phyloP scores from a whole-genome alignment of 2,329 filamentous ascomycete species.

The Colletotrichum godetiae region DNA sequence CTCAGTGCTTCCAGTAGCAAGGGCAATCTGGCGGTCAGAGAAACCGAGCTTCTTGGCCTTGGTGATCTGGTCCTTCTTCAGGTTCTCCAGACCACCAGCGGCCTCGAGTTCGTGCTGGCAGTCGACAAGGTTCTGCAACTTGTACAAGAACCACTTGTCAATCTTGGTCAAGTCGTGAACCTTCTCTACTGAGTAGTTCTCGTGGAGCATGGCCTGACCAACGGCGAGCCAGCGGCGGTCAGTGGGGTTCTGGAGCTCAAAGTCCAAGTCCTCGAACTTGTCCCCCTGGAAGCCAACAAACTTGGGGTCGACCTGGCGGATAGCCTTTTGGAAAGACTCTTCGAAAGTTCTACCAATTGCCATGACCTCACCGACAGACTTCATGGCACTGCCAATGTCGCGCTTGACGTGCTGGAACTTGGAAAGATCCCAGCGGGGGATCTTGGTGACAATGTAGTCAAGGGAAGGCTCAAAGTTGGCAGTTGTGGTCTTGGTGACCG shows the following conservation, averaged over 20 bases:
- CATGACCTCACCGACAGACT: slow-evolving; percentile 99
- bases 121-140: slow-evolving; percentile 96
- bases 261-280: slow-evolving; percentile 92
- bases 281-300: slow-evolving; percentile 96
- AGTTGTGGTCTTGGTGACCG: slow-evolving; percentile 97
- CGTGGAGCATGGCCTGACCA: slow-evolving; percentile 97
- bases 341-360: slow-evolving; percentile 98
- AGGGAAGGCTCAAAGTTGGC: slow-evolving; percentile 98
- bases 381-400: slow-evolving; percentile 98
- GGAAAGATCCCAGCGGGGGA: slow-evolving; percentile 96
- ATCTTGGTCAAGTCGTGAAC: slow-evolving; percentile 97
- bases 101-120: slow-evolving; percentile 87
- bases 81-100: slow-evolving; percentile 81
- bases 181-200: slow-evolving; percentile 92
- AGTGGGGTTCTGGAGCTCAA: slow-evolving; percentile 89
- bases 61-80: slow-evolving; percentile 89
- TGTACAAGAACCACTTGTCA: slow-evolving; percentile 99
- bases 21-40: slow-evolving; percentile 94
- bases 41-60: slow-evolving; percentile 98
- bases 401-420: slow-evolving; percentile 99
- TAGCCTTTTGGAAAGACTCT: slow-evolving; percentile 99
- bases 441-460: slow-evolving; percentile 99
- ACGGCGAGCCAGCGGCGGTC: slow-evolving; percentile 98
- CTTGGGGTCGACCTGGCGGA: slow-evolving; percentile 93
- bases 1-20: slow-evolving; percentile 86